Evolutionary conservation across 352 stramenopile genomes (phyloP), one percentile per base, ranked within the genome.

Genomic region (Pythium rhizo-oryzae): DNA sequence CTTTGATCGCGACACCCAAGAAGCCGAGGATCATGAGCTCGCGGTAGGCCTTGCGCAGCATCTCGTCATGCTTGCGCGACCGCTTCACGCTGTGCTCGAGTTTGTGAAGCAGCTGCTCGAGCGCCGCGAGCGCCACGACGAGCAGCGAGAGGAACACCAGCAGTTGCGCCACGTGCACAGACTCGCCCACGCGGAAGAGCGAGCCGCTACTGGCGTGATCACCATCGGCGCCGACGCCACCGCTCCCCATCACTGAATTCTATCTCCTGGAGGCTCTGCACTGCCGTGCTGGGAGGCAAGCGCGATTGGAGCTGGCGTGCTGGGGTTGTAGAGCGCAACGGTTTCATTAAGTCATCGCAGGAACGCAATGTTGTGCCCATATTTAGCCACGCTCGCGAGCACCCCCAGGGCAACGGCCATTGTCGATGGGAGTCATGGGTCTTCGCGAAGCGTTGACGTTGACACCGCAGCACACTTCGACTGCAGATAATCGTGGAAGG

Each of bases 41-140:
- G 18, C 67, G 59, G 24, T 72, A 90, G 8, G 70, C 76, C 50
- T 91, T 91, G 16, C 69, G 77, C 18, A 90, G 59, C 75, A 91
- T 91, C 37, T 89, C 76, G 33, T 86, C 53, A 56, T 89, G 87
- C 70, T 89, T 91, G 30, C 74, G 76, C 43, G 78, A 85, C 21
- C 55, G 62, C 2, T 72, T 58, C 24, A 82, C 59, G 51, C 81
- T 70, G 59, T 87, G 76, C 30, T 87, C 78, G 13, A 89, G 64
- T 25, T 71, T 59, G 52, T 91, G 81, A 37, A 91, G 70, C 12
- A 54, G 46, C 4, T 68, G 61, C 59, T 91, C 82, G 15, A 91
- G 76, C 21, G 80, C 15, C 4, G 87, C 67, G 13, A 91, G 60
- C 62, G 69, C 82, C 16, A 80, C 54, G 2, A 84, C 79, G 28